Evolutionary conservation across 768 basidiomycete species (phyloP), one percentile per base, ranked within the genome.

Genomic region (Pholiota conissans): DNA sequence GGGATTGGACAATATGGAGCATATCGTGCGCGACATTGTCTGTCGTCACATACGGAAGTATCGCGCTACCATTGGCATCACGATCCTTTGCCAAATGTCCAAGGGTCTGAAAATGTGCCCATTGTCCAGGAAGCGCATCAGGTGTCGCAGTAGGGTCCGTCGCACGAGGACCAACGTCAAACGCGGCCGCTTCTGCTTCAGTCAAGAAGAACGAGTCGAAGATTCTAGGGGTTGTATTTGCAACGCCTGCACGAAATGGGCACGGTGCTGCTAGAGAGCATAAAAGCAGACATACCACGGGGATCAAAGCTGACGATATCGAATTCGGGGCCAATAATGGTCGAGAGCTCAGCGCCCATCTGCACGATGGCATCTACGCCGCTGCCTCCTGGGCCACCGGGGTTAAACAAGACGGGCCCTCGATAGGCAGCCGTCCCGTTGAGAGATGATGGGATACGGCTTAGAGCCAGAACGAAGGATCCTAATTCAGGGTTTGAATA

Each of bases 341-440:
- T 11, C 8, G 42, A 6, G 2, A 45, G 9, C 22, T 45, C 42
- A 24, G 42, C 18, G 11, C 42, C 42, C 11, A 45, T 1, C 10
- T 45, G 42, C 10, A 45, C 3, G 20, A 45, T 45, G 1, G 42
- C 42, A 22, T 45, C 52, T 3, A 54, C 28, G 9, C 52, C 52
- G 28, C 52, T 54, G 6, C 20, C 27, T 5, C 52, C 37, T 18
- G 52, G 52, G 18, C 52, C 52, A 20, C 52, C 52, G 6, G 52
- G 52, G 26, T 54, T 54, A 18, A 29, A 42, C 0, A 54, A n/a
- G n/a, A 54, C 39, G 14, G 52, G 52, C 8, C 52, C 52, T 10
- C 52, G 52, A 29, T 54, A 54, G 3, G 24, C 32, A 9, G 22
- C 26, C 3, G 26, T 37, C 13, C 1, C n/a, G 16, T 27, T 29